Evolutionary conservation across 2,329 filamentous ascomycete species (phyloP), one percentile per base, ranked within the genome.

Genomic region (Neofusicoccum kwambonambiense): DNA sequence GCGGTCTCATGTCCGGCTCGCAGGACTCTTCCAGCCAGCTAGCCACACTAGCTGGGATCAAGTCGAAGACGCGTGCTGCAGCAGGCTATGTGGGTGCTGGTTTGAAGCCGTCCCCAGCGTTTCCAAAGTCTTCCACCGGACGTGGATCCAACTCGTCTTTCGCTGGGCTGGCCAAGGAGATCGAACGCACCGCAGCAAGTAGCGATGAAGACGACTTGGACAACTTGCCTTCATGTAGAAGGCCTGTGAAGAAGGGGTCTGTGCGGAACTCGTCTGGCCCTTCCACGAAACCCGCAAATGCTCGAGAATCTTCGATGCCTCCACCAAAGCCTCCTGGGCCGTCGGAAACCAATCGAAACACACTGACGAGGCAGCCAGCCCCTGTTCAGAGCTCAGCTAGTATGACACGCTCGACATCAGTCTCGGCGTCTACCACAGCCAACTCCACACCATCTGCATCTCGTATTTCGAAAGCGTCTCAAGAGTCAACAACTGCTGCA

Each of bases 1-100:
- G 75, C 13, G 72, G 70, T 1, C 65, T 78, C 39, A 78, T 78
- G 77, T 72, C 66, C 11, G 69, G 66, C 3, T 51, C 45, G 15
- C 69, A 70, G 37, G 66, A 68, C 19, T 60, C 67, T 7, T 62
- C 64, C 17, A 72, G 68, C 44, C 68, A 69, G 56, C 57, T 73
- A 51, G 63, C 67, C 5, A 67, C 65, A 6, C 12, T 74, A 15
- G 42, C 67, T 11, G 64, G 64, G 17, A 42, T 54, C 5, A 65
- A 60, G 35, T 57, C 63, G 9, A 65, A 67, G 12, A 67, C 63
- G 2, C 47, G 65, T 17, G 65, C 64, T 5, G 65, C 65, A 7
- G 65, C 65, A 34, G 65, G 65, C 31, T 67, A 50, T 41, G 27
- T 5, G 13, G 57, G 35, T 34, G 31, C 57, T 13, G 11, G 11